phyloP scores from a whole-genome alignment of 2,329 filamentous ascomycete species.

The Amauroascus niger region DNA sequence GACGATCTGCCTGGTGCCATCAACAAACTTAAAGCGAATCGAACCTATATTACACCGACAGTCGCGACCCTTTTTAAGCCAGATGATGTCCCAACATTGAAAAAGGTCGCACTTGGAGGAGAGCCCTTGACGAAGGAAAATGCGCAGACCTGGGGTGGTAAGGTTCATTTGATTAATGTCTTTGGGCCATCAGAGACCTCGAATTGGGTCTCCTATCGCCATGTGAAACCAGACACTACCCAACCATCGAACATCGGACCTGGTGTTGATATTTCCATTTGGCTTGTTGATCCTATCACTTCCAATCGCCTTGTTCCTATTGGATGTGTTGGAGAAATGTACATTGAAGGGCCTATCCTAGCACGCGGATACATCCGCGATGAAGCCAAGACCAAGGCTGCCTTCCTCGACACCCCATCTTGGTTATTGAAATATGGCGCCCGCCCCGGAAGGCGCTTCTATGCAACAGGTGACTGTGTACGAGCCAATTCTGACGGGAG shows the following conservation, averaged over 20 bases:
- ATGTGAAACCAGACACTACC: not conserved
- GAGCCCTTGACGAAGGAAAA: constrained; percentile 21
- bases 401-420: constrained; percentile 48
- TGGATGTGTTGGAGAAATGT: constrained; percentile 14
- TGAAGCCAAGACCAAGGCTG: constrained; percentile 46
- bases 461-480: constrained; percentile 31
- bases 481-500: constrained; percentile 24
- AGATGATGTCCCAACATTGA: constrained; percentile 23
- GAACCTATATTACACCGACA: constrained; percentile 50
- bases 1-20: constrained; percentile 44
- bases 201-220: not conserved
- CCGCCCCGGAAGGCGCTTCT: not conserved
- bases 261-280: constrained; percentile 25
- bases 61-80: constrained; percentile 43
- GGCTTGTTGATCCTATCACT: constrained; percentile 31
- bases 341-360: constrained; percentile 49
- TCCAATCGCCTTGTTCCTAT: constrained; percentile 28
- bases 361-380: constrained; percentile 32
- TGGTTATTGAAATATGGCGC: not conserved
- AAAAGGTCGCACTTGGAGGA: constrained; percentile 26
- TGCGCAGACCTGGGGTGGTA: constrained; percentile 20
- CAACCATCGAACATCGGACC: constrained; percentile 13
- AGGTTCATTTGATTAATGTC: constrained; percentile 31
- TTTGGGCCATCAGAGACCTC: constrained; percentile 20
- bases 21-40: constrained; percentile 42